Conservation (phyloP, 2,329 filamentous ascomycete genomes). For the Colletotrichum magnum region DNA sequence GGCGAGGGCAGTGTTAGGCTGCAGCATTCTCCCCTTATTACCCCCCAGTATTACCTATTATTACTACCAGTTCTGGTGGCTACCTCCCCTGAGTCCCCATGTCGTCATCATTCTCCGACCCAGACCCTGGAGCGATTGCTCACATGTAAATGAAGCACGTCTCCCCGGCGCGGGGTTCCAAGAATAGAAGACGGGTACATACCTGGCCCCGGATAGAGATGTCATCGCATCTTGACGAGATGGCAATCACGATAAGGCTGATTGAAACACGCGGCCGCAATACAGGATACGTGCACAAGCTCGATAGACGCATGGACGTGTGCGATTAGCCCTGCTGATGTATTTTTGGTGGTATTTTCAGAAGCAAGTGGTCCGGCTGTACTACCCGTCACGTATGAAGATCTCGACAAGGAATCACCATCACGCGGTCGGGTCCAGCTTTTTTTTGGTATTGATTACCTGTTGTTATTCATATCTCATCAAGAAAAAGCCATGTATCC, state of each 20-base stretch:
- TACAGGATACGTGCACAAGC: too few species aligned
- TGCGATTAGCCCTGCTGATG: neutral
- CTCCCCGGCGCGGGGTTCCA: conserved; percentile 1
- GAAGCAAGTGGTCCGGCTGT: conserved; percentile 8
- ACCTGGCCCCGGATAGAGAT: neutral
- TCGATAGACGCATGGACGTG: too few species aligned
- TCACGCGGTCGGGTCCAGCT: neutral
- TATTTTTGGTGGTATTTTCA: conserved; percentile 19
- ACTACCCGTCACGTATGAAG: too few species aligned
- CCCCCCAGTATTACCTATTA: too few species aligned
- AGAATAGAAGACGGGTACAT: conserved; percentile 23
- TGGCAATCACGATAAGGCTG: conserved; percentile 25
- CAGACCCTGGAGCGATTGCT: neutral
- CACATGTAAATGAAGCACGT: conserved; percentile 1
- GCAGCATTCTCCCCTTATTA: too few species aligned
- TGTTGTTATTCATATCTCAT: conserved; percentile 23
- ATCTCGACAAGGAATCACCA: conserved; percentile 1
- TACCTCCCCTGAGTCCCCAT: neutral
- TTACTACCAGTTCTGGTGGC: neutral
- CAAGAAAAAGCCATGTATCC: conserved; percentile 7
- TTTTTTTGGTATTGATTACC: neutral
- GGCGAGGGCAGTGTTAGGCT: neutral
- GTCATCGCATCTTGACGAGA: conserved; percentile 19
- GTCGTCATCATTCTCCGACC: neutral
- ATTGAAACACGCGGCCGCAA: neutral